Conservation (phyloP, 495 filamentous ascomycete species). For the Viridothelium virens region DNA sequence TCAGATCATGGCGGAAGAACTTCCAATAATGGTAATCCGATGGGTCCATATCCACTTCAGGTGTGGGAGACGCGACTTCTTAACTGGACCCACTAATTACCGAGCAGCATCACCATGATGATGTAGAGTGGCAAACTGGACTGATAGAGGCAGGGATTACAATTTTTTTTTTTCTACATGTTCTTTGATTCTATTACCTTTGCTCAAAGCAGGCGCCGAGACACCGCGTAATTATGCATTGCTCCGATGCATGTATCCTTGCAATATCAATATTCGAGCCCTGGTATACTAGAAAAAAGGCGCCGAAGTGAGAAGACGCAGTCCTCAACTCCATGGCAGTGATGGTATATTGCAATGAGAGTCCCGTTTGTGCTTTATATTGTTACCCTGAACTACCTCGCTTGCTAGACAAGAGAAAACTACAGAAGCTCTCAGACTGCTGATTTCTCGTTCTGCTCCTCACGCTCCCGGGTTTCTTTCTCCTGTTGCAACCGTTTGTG, state of each 20-base stretch:
- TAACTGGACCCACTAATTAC: too few relatives aligned
- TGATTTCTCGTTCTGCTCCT: conserved; percentile 1
- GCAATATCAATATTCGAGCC: too few relatives aligned
- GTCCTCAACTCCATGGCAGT: not conserved
- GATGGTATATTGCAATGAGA: not conserved
- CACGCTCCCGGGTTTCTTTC: not conserved
- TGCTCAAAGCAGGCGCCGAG: not conserved
- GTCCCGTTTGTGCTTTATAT: not conserved
- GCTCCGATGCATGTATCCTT: not conserved
- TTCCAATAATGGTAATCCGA: too few relatives aligned
- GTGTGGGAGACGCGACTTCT: too few relatives aligned
- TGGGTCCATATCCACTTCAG: too few relatives aligned
- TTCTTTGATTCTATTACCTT: too few relatives aligned
- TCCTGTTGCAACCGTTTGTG: conserved; percentile 2
- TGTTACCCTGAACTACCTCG: not conserved
- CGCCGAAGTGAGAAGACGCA: not conserved
- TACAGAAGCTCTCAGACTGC: conserved; percentile 1
- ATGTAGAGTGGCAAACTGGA: too few relatives aligned
- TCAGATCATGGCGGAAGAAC: too few relatives aligned
- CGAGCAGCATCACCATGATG: too few relatives aligned
- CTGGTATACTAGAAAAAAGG: not conserved
- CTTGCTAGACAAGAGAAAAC: not conserved
- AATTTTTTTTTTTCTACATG: not conserved
- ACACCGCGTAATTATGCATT: not conserved
- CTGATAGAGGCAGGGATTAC: not conserved